Conservation (phyloP, 1,284 basidiomycete genomes). For the Psilocybe mexicana region DNA sequence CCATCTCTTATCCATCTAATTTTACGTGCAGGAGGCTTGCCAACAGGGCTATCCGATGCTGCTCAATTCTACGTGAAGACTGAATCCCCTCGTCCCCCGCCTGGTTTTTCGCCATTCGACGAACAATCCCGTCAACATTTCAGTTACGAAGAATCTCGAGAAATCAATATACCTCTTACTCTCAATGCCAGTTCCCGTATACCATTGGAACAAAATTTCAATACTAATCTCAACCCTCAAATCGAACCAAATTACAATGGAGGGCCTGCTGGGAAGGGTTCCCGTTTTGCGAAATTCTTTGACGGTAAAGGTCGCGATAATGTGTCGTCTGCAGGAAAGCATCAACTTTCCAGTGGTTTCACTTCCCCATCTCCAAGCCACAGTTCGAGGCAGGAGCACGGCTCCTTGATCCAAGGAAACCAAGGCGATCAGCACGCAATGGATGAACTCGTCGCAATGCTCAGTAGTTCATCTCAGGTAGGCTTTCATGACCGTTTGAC, state of each 20-base stretch:
- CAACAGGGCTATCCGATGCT: conserved; percentile 17
- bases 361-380: conserved; percentile 45
- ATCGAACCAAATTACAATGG: conserved; percentile 32
- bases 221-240: conserved; percentile 14
- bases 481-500: conserved; percentile 19
- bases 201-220: conserved; percentile 20
- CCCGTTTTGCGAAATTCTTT: conserved; percentile 82
- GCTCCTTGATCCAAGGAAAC: conserved; percentile 36
- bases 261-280: conserved; percentile 61
- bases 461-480: conserved; percentile 67
- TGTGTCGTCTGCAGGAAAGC: conserved; percentile 36
- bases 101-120: conserved; percentile 60
- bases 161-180: conserved; percentile 27
- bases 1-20: not conserved
- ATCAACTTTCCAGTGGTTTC: conserved; percentile 38
- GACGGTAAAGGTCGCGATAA: conserved; percentile 65
- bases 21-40: conserved; percentile 11
- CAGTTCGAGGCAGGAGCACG: conserved; percentile 48
- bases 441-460: conserved; percentile 76
- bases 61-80: conserved; percentile 30
- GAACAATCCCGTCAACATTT: conserved; percentile 38
- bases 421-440: conserved; percentile 57
- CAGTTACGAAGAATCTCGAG: conserved; percentile 41
- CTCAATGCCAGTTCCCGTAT: conserved; percentile 19
- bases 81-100: conserved; percentile 28